These are phyloP conservation scores for Fusarium sp. DNA, from an alignment of 2,329 filamentous ascomycete species.

Conservation along the genomic window DNA sequence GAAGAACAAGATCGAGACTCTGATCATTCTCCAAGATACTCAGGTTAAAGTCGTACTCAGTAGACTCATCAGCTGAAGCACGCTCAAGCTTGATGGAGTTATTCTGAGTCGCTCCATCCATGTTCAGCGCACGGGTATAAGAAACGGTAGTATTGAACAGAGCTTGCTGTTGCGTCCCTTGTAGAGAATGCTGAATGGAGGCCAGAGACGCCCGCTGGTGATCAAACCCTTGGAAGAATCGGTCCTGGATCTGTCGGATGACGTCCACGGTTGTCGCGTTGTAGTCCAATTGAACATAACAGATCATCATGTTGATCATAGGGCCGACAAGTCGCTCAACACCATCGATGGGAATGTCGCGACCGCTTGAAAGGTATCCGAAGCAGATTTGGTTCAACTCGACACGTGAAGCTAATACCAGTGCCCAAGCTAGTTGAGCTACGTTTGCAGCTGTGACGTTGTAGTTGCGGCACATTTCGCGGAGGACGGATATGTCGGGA, in stretches of 20 bases:
- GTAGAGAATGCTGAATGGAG: background rate
- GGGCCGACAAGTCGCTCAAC: background rate
- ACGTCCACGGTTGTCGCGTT: background rate
- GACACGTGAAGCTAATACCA: background rate
- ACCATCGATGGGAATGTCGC: background rate
- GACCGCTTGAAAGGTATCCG: background rate
- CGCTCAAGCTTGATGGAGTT: background rate
- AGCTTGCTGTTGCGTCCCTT: background rate
- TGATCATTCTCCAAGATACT: background rate
- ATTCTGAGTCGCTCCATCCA: accelerated
- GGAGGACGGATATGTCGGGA: background rate
- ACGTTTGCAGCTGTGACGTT: background rate
- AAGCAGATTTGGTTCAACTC: background rate
- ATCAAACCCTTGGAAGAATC: background rate
- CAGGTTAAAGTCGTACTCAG: background rate
- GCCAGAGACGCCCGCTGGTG: background rate
- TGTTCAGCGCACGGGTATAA: background rate
- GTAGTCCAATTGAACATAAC: background rate
- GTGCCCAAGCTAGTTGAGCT: background rate
- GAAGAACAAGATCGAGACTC: background rate
- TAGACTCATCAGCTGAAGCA: background rate
- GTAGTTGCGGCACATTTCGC: background rate
- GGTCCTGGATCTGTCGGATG: background rate
- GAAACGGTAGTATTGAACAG: background rate
- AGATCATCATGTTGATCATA: conserved; percentile 8